Conservation (phyloP, 371 early-diverging fungal genomes). For the Lichtheimia corymbifera region DNA sequence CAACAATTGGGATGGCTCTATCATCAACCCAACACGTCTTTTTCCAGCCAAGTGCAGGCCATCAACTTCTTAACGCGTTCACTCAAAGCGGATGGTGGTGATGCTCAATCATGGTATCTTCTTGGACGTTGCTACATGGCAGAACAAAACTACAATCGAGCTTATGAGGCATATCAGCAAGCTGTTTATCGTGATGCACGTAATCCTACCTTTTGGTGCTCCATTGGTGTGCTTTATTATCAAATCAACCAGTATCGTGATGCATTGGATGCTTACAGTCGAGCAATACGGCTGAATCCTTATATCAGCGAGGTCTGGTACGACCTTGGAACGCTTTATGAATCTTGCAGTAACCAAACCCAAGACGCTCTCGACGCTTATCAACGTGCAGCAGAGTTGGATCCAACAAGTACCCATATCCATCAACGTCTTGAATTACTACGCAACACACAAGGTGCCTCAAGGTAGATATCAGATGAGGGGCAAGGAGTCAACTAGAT, state of each 20-base stretch:
- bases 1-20: conserved; percentile 97
- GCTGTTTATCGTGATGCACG: conserved; percentile 93
- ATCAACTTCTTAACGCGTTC: conserved; percentile 81
- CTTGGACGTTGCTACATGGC: conserved; percentile 97
- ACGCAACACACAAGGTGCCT: conserved; percentile 21
- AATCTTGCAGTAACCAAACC: conserved; percentile 96
- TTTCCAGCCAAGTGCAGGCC: conserved; percentile 82
- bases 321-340: conserved; percentile 95
- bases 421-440: conserved; percentile 72
- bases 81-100: conserved; percentile 80
- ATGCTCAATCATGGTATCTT: conserved; percentile 94
- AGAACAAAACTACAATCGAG: conserved; percentile 91
- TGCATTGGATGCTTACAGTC: conserved; percentile 95
- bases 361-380: conserved; percentile 97
- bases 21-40: conserved; percentile 79
- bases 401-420: conserved; percentile 76
- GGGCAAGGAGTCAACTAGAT: too few relatives aligned
- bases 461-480: conserved; percentile 1
- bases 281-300: conserved; percentile 93
- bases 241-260: conserved; percentile 95
- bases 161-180: conserved; percentile 97
- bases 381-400: conserved; percentile 88
- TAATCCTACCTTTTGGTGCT: conserved; percentile 98
- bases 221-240: conserved; percentile 97
- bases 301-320: conserved; percentile 96